phyloP scores from a whole-genome alignment of 2,329 filamentous ascomycete species.

The Amphichorda felina region DNA sequence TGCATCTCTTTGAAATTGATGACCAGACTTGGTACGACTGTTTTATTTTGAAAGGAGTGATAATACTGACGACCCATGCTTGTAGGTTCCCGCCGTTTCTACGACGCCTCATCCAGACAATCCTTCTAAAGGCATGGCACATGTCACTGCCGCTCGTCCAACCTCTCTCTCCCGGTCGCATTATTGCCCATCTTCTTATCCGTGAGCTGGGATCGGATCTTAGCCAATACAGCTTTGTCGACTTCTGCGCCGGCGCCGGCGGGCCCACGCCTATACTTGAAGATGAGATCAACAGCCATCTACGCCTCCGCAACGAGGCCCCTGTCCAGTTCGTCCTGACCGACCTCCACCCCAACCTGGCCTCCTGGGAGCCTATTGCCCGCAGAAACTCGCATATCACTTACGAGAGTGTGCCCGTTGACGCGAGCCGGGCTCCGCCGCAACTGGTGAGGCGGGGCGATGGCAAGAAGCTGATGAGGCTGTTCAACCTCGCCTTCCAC shows the following conservation, averaged over 20 bases:
- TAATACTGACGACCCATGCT: too few relatives aligned
- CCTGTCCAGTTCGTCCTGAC: constrained; percentile 50
- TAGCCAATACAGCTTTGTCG: constrained; percentile 50
- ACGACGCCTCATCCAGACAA: too few relatives aligned
- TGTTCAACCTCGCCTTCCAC: too few relatives aligned
- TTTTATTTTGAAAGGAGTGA: too few relatives aligned
- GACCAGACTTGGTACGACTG: too few relatives aligned
- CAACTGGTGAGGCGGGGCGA: too few relatives aligned
- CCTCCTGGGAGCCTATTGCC: constrained; percentile 43
- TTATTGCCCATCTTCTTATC: constrained; percentile 46
- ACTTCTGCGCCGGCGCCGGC: constrained; percentile 66
- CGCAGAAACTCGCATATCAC: constrained; percentile 41
- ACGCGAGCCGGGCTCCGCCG: constrained; percentile 53
- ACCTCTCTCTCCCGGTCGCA: too few relatives aligned
- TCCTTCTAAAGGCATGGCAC: too few relatives aligned
- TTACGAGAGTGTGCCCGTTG: constrained; percentile 49
- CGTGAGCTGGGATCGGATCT: constrained; percentile 33
- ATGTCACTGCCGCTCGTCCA: too few relatives aligned
- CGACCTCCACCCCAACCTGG: constrained; percentile 52
- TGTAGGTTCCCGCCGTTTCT: too few relatives aligned
- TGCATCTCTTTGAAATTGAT: too few relatives aligned
- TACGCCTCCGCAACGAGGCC: constrained; percentile 11
- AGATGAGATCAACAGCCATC: constrained; percentile 38
- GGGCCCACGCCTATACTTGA: constrained; percentile 58
- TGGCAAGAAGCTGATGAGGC: too few relatives aligned